phyloP scores from a whole-genome alignment of 139 green algal species.

The Chlorella sp. region DNA sequence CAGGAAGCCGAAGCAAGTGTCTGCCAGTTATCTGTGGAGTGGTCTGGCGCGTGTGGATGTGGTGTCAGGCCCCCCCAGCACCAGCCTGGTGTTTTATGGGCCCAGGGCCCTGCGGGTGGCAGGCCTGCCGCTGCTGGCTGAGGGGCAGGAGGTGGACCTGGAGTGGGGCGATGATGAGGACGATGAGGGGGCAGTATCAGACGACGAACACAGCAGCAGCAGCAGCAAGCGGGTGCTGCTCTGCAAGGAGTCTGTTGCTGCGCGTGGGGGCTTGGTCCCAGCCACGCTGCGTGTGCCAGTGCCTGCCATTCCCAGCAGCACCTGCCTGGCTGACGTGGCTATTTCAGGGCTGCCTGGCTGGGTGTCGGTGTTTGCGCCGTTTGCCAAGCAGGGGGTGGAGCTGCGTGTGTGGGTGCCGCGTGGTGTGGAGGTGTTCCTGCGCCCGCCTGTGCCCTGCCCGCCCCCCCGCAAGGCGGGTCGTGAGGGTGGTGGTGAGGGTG shows the following conservation, averaged over 20 bases:
- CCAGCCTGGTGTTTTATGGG: slow-evolving; percentile 28
- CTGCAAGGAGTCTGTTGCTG: too few species aligned
- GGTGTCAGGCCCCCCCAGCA: slow-evolving; percentile 32
- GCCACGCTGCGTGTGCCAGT: too few species aligned
- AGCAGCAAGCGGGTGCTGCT: slow-evolving; percentile 20
- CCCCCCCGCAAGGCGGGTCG: slow-evolving; percentile 7
- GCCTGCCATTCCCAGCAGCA: too few species aligned
- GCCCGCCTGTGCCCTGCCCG: slow-evolving; percentile 64
- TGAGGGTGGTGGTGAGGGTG: too few species aligned
- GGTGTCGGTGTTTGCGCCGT: slow-evolving; percentile 33
- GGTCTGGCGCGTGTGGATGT: slow-evolving; percentile 74
- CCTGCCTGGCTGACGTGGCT: too few species aligned
- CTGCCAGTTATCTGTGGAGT: too few species aligned
- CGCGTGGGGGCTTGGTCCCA: too few species aligned
- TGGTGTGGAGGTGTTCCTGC: slow-evolving; percentile 83
- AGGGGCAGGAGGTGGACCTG: background rate
- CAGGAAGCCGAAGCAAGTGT: too few species aligned
- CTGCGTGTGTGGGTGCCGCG: slow-evolving; percentile 66
- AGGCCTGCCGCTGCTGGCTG: slow-evolving; percentile 9
- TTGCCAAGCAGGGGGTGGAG: slow-evolving; percentile 15
- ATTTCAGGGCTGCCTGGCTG: slow-evolving; percentile 50
- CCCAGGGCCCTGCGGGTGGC: slow-evolving; percentile 32
- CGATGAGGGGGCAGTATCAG: slow-evolving; percentile 1
- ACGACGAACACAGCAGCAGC: background rate
- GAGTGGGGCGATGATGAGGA: background rate